phyloP scores from a whole-genome alignment of 495 filamentous ascomycete species.

The Cudoniella acicularis region DNA sequence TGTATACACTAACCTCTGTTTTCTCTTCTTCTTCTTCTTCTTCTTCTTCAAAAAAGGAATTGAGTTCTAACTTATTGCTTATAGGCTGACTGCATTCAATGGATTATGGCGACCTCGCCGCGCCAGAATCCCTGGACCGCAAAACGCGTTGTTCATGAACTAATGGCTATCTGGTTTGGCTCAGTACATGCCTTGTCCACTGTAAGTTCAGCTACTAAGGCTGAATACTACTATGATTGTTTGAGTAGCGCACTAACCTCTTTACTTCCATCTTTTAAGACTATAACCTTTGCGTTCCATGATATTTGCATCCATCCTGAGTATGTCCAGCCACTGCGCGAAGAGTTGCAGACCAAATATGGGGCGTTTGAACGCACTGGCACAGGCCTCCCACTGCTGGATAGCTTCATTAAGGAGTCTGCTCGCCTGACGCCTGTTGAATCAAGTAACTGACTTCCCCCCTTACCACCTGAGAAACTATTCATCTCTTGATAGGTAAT shows the following conservation, averaged over 20 bases:
- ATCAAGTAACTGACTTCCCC: slow-evolving; percentile 1
- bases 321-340: slow-evolving; percentile 24
- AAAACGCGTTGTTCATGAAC: neutral
- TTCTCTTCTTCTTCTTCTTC: no score
- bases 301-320: slow-evolving; percentile 33
- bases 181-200: neutral
- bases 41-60: no score
- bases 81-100: slow-evolving; percentile 31
- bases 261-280: slow-evolving; percentile 27
- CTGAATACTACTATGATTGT: neutral
- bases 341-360: neutral
- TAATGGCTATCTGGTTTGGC: neutral
- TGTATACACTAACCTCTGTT: no score
- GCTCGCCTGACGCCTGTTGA: slow-evolving; percentile 30
- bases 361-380: slow-evolving; percentile 9
- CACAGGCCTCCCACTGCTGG: slow-evolving; percentile 25
- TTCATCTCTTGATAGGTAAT: no score
- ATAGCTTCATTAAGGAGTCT: slow-evolving; percentile 38
- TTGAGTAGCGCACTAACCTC: slow-evolving; percentile 24
- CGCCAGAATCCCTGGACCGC: slow-evolving; percentile 14
- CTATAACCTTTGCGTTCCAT: slow-evolving; percentile 27
- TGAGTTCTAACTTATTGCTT: neutral
- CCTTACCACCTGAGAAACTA: no score
- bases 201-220: no score
- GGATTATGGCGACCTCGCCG: slow-evolving; percentile 32